Evolutionary conservation across 1,284 basidiomycete species (phyloP), one percentile per base, ranked within the genome.

Genomic region (Pulveroboletus sp.): DNA sequence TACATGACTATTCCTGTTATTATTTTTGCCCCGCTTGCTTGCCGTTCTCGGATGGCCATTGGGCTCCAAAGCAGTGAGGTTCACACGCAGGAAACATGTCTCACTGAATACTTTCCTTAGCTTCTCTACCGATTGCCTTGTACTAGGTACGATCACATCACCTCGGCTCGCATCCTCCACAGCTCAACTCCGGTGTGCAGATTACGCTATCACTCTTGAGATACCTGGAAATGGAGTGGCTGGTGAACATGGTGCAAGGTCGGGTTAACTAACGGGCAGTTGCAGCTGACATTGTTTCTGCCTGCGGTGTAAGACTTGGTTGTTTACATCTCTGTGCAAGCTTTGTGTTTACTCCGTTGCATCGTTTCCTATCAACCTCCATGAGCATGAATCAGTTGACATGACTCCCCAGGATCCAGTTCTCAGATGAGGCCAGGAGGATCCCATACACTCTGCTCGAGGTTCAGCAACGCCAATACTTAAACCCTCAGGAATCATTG

Each of bases 41-140:
- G 38, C 57, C 66, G 54, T 58, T 48, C 53, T 61, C 61, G 67
- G 56, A 66, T 43, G 52, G 50, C 61, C 62, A 57, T 65, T 47
- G 36, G 42, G 63, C 65, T 62, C 57, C 48, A 73, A 71, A 71
- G 71, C 69, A 71, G 72, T 70, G 79, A 75, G 79, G 78, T 81
- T 82, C 83, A 81, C 78, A 82, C 72, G 76, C 76, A 74, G 81
- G 84, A 74, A 52, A 89, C 79, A 85, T 67, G 62, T 49, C 61
- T 46, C 15, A 4, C 10, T 1, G 6, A 40, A 47, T 35, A 8
- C 3, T 35, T 44, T 42, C 11, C 17, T 39, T 25, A 9, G 17
- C 11, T 45, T 49, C 17, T 6, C 17, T 18, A 4, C 24, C 10
- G 1, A 20, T 40, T 20, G 1, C 5, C 18, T 17, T 63, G 47